Evolutionary conservation across 2,329 filamentous ascomycete species (phyloP), one percentile per base, ranked within the genome.

Genomic region (Fusarium hostae): DNA sequence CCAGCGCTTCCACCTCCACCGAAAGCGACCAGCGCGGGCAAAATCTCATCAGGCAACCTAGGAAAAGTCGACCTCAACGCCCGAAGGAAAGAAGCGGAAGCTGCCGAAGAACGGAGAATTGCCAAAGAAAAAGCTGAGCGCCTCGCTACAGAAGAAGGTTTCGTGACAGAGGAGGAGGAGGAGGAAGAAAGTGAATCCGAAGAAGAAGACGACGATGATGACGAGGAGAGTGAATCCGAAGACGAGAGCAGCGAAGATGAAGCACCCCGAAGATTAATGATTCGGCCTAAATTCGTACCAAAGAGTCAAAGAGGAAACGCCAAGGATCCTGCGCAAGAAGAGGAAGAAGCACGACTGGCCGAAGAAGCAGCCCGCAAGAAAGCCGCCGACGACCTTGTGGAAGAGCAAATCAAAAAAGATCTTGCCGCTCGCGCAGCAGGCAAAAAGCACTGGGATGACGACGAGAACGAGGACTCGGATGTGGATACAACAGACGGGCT

Each of bases 401-500:
- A 97, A 79, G 94, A 95, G 75, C 94, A 98, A 79, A 90, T 98
- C 45, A 91, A 92, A 76, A 93, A 93, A 73, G 92, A 95, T 76
- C 88, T 93, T 1, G 91, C 91, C 7, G 93, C 92, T 26, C 89
- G 91, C 59, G 90, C 90, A 2, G 89, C 90, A 1, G 91, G 90
- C 16, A 94, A 94, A 81, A 94, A 93, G 79, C 91, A 94, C 77
- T 98, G 95, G 94, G 95, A 97, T 76, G 91, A 94, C 59, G 88
- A 90, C n/a, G 89, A 90, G 9, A 87, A 88, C 26, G 89, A 89
- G 30, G 89, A 89, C 63, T 90, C 90, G 37, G 92, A 93, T 51
- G 91, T 98, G 24, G 94, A 98, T 81, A 96, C 97, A 76, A 93
- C 91, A 4, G 96, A 99, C 79, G 94, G 90, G 39, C 77, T 95